Conservation (phyloP, 2,329 filamentous ascomycete species). For the Penicillium paneum region DNA sequence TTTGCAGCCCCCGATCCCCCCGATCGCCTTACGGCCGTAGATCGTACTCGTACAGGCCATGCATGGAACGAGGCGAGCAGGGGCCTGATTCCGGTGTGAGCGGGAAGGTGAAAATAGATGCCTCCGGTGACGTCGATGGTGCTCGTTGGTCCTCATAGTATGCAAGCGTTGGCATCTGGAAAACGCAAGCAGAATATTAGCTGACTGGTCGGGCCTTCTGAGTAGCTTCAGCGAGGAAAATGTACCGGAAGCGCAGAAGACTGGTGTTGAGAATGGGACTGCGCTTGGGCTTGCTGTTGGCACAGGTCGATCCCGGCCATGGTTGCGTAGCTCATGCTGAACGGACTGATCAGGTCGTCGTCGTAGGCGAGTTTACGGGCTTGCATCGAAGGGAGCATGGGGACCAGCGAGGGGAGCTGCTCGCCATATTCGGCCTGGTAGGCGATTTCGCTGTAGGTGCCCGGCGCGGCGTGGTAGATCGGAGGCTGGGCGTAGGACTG, state of each 20-base stretch:
- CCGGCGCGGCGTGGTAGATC: slow-evolving; percentile 34
- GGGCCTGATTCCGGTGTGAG: slow-evolving; percentile 42
- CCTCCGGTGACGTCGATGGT: slow-evolving; percentile 41
- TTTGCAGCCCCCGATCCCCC: not conserved
- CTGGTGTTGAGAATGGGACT: slow-evolving; percentile 33
- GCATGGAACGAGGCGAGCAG: slow-evolving; percentile 39
- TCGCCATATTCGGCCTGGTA: slow-evolving; percentile 42
- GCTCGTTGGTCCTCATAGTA: slow-evolving; percentile 41
- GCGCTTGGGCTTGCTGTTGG: slow-evolving; percentile 27
- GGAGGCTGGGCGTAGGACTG: slow-evolving; percentile 36
- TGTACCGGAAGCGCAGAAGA: slow-evolving; percentile 43
- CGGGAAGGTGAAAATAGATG: slow-evolving; percentile 39
- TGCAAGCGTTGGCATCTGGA: slow-evolving; percentile 26
- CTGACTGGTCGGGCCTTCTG: slow-evolving; percentile 26
- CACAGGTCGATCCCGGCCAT: slow-evolving; percentile 56
- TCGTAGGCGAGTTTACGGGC: slow-evolving; percentile 51
- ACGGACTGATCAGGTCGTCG: slow-evolving; percentile 56
- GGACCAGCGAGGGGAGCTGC: slow-evolving; percentile 44
- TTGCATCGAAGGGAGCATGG: slow-evolving; percentile 48
- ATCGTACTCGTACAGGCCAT: slow-evolving; percentile 26
- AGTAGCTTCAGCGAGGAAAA: slow-evolving; percentile 34
- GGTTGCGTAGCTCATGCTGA: slow-evolving; percentile 59
- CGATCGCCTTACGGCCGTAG: slow-evolving; percentile 13
- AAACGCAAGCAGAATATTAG: slow-evolving; percentile 19
- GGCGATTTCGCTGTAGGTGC: slow-evolving; percentile 33